These are phyloP conservation scores for Sarocladium oryzae DNA, from an alignment of 2,329 filamentous ascomycete species.

Conservation along the genomic window DNA sequence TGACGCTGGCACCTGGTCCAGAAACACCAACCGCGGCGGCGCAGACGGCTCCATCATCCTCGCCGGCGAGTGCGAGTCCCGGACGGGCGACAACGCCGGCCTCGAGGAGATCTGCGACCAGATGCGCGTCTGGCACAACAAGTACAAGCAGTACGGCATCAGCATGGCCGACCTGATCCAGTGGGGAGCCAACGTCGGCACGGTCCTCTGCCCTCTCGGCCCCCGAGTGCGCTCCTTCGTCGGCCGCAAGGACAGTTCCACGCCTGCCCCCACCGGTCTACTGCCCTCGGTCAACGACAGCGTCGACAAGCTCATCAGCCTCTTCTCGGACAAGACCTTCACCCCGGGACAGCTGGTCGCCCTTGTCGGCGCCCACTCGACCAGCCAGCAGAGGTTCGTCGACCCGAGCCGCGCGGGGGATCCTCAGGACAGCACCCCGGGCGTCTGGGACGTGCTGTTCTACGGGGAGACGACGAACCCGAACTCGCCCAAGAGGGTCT, in stretches of 20 bases:
- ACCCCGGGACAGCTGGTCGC: slow-evolving; percentile 38
- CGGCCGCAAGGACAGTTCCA: slow-evolving; percentile 36
- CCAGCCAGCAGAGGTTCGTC: slow-evolving; percentile 38
- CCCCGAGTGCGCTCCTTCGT: slow-evolving; percentile 41
- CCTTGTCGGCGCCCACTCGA: slow-evolving; percentile 44
- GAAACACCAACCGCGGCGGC: slow-evolving; percentile 26
- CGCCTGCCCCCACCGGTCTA: slow-evolving; percentile 29
- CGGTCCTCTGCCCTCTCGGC: slow-evolving; percentile 32
- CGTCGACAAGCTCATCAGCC: slow-evolving; percentile 35
- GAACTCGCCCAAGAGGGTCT: slow-evolving; percentile 24
- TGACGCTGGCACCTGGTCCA: slow-evolving; percentile 36
- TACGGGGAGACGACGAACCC: slow-evolving; percentile 31
- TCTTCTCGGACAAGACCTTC: slow-evolving; percentile 47
- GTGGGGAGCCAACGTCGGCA: slow-evolving; percentile 39
- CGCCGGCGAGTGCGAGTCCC: slow-evolving; percentile 24
- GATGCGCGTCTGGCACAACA: slow-evolving; percentile 28
- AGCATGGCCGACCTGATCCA: slow-evolving; percentile 46
- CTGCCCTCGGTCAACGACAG: slow-evolving; percentile 36
- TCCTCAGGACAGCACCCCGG: slow-evolving; percentile 44
- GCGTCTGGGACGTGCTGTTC: slow-evolving; percentile 44
- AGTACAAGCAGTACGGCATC: slow-evolving; percentile 30
- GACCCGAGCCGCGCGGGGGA: slow-evolving; percentile 31
- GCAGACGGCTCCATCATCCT: slow-evolving; percentile 36
- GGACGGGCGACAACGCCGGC: slow-evolving; percentile 35
- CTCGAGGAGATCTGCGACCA: slow-evolving; percentile 33